These are phyloP conservation scores for Arthrobotrys conoides DNA, from an alignment of 2,329 filamentous ascomycete species.

Conservation along the genomic window DNA sequence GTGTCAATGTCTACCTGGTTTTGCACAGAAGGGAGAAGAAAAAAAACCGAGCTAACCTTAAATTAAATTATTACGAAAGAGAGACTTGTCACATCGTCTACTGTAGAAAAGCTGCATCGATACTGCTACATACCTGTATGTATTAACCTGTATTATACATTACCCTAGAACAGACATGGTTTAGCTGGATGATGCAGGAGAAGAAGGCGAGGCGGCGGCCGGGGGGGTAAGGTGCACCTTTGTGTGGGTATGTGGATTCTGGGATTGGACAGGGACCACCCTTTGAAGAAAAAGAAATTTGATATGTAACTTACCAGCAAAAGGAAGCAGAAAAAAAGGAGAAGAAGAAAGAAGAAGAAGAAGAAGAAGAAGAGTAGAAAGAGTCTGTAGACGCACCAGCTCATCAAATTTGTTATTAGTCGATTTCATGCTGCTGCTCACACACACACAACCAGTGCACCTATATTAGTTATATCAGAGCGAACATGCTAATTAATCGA, in stretches of 20 bases:
- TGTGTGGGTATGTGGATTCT: conserved; percentile 14
- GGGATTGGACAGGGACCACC: conserved; percentile 57
- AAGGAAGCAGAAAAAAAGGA: conserved; percentile 6
- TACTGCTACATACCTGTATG: too few species aligned
- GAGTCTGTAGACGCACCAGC: conserved; percentile 27
- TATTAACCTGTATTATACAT: background rate
- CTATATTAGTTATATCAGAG: background rate
- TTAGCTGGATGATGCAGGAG: conserved; percentile 57
- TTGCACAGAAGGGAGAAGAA: background rate
- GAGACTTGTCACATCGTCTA: background rate
- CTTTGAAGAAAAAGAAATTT: conserved; percentile 38
- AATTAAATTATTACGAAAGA: background rate
- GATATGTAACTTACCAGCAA: background rate
- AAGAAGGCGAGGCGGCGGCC: conserved; percentile 58
- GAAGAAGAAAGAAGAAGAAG: conserved; percentile 2
- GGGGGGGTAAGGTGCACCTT: conserved; percentile 21
- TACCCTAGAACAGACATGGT: conserved; percentile 14
- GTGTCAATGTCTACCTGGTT: too few species aligned
- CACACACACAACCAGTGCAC: background rate
- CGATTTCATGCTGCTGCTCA: background rate
- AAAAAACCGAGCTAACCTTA: conserved; percentile 9
- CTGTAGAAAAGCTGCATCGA: background rate
- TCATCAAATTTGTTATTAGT: background rate
- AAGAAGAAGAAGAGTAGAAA: background rate
- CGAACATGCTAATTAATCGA: background rate